phyloP scores from a whole-genome alignment of 208 protist genomes.

The Acanthamoeba pearcei region DNA sequence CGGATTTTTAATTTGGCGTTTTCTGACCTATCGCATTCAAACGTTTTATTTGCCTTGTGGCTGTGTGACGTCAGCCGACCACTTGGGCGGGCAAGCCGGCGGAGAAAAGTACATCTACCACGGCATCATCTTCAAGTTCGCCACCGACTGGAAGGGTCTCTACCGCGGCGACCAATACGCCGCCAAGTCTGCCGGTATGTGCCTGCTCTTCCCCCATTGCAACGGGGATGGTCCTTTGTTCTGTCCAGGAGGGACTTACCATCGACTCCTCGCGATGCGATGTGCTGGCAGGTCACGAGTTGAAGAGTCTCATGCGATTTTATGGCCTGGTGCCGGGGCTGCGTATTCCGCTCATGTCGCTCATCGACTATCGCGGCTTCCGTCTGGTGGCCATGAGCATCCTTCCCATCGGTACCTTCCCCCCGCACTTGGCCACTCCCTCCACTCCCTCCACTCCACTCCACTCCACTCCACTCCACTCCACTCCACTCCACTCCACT shows the following conservation, averaged over 20 bases:
- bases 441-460: too few species aligned
- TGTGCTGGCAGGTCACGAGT: background rate
- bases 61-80: background rate
- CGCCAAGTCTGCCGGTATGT: constrained; percentile 40
- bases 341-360: constrained; percentile 69
- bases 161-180: constrained; percentile 66
- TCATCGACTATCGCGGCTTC: constrained; percentile 75
- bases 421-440: background rate
- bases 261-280: background rate
- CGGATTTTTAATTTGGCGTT: background rate
- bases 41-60: background rate
- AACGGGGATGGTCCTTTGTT: too few species aligned
- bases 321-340: constrained; percentile 28
- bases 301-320: constrained; percentile 72
- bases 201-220: too few species aligned
- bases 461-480: too few species aligned
- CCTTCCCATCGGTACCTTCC: constrained; percentile 48
- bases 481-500: too few species aligned
- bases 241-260: background rate
- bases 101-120: constrained; percentile 76
- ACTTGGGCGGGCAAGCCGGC: constrained; percentile 60
- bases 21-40: constrained; percentile 5
- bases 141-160: constrained; percentile 66
- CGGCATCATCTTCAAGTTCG: constrained; percentile 77
- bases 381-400: constrained; percentile 74